Conservation (phyloP, 768 basidiomycete genomes). For the Pulveroboletus sp. region DNA sequence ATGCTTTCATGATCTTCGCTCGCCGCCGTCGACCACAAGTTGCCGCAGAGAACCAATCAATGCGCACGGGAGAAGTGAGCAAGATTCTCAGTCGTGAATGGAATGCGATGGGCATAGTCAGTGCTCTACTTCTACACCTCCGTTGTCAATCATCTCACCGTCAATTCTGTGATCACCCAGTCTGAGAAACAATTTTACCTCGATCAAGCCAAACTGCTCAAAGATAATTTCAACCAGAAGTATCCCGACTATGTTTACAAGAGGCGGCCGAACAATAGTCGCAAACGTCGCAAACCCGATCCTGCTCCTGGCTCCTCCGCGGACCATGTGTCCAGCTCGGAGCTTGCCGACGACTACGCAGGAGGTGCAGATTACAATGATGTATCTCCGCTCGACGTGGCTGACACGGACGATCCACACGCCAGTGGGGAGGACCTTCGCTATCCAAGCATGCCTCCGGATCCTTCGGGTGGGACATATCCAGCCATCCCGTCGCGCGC, state of each 20-base stretch:
- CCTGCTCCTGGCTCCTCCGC: constrained; percentile 25
- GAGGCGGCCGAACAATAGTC: constrained; percentile 82
- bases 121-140: constrained; percentile 18
- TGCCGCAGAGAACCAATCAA: constrained; percentile 79
- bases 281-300: constrained; percentile 53
- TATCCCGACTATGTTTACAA: constrained; percentile 91
- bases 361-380: constrained; percentile 35
- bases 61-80: constrained; percentile 88
- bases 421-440: constrained; percentile 15
- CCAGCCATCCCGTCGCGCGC: constrained; percentile 14
- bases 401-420: constrained; percentile 22
- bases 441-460: constrained; percentile 22
- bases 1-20: constrained; percentile 93
- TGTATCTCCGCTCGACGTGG: constrained; percentile 36
- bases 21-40: constrained; percentile 79
- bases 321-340: constrained; percentile 30
- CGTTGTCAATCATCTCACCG: constrained; percentile 13
- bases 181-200: constrained; percentile 83
- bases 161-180: constrained; percentile 34
- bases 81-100: constrained; percentile 86
- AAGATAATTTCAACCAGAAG: constrained; percentile 79
- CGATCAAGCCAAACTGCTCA: constrained; percentile 79
- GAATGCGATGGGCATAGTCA: constrained; percentile 73
- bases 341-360: constrained; percentile 32
- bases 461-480: constrained; percentile 15